These are phyloP conservation scores for Colletotrichum sp. DNA, from an alignment of 2,329 filamentous ascomycete genomes.

Conservation along the genomic window DNA sequence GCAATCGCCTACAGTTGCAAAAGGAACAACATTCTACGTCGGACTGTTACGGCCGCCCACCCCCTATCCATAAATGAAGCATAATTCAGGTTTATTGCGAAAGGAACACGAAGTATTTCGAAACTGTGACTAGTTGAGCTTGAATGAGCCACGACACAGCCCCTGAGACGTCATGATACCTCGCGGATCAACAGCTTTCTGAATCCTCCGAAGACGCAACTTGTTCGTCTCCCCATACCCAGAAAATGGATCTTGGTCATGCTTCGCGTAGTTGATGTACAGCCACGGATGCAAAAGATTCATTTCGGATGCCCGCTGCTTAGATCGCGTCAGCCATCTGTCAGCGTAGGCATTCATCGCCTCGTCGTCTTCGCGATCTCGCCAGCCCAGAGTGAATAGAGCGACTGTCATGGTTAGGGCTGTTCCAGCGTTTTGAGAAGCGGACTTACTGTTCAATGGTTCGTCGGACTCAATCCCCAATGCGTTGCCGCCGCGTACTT, in stretches of 20 bases:
- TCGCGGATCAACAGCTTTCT: not conserved
- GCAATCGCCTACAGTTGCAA: not conserved
- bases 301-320: constrained; percentile 18
- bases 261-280: constrained; percentile 49
- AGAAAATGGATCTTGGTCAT: constrained; percentile 40
- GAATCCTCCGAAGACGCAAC: not conserved
- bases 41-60: not conserved
- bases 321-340: not conserved
- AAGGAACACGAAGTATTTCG: rapidly evolving
- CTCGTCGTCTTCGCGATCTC: not conserved
- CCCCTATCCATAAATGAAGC: not conserved
- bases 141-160: not conserved
- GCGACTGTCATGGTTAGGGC: not conserved
- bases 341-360: not conserved
- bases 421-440: rapidly evolving
- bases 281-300: constrained; percentile 19
- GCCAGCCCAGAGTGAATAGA: not conserved
- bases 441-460: not conserved
- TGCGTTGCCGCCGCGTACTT: not conserved
- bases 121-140: not conserved
- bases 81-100: rapidly evolving
- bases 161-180: not conserved
- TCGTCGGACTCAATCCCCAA: not conserved
- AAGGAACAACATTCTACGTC: no score
- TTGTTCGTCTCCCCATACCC: constrained; percentile 42